phyloP scores from a whole-genome alignment of 2,329 filamentous ascomycete species.

The Fusarium poae region DNA sequence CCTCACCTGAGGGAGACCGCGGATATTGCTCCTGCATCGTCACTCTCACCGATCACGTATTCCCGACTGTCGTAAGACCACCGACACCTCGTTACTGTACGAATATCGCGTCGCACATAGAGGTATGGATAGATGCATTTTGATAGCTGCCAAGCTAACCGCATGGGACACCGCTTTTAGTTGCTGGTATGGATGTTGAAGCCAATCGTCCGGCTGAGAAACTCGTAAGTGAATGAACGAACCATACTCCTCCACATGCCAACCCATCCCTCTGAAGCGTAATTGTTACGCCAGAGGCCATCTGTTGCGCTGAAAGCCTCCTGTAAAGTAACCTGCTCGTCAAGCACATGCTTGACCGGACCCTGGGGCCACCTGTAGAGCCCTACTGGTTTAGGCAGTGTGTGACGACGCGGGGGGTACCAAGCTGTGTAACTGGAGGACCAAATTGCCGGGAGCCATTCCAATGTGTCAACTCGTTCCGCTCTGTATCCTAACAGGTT shows the following conservation, averaged over 20 bases:
- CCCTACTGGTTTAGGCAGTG: conserved; percentile 17
- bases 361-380: conserved; percentile 27
- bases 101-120: neutral
- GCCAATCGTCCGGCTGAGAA: conserved; percentile 23
- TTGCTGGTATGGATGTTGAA: conserved; percentile 30
- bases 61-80: conserved; percentile 12
- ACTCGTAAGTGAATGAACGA: conserved; percentile 36
- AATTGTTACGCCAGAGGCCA: neutral
- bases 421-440: conserved; percentile 34
- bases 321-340: conserved; percentile 12
- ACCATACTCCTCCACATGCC: conserved; percentile 8
- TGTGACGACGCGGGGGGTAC: conserved; percentile 11
- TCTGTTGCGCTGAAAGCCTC: neutral
- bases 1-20: conserved; percentile 17
- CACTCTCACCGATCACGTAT: conserved; percentile 14
- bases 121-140: conserved; percentile 8
- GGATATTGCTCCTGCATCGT: conserved; percentile 33
- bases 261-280: conserved; percentile 7
- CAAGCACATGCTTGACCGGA: conserved; percentile 12
- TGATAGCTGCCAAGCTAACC: conserved; percentile 23
- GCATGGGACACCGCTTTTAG: conserved; percentile 21
- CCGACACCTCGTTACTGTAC: conserved; percentile 10
- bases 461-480: neutral
- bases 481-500: conserved; percentile 29
- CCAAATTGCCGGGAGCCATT: conserved; percentile 18